Base-by-base conservation (phyloP, 805 yeast species). In the Saccharomycopsis microspora region DNA sequence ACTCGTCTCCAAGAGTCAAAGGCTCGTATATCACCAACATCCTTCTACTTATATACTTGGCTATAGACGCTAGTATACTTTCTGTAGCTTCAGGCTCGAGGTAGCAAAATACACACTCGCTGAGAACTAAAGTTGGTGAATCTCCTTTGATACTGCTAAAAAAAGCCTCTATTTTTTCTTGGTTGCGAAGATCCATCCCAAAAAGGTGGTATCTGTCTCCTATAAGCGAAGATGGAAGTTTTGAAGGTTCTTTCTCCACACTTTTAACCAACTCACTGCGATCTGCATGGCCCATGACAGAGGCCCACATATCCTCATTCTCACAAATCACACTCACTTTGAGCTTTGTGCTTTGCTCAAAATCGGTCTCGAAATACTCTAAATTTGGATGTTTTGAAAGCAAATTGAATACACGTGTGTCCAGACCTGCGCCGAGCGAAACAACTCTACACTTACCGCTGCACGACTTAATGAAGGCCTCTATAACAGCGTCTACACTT, bases 341-440 rank as follows among this genome's bases (percentile, higher is more conserved):
- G 38, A 75, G 61, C 49, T 62, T 63, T 5, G 71, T 69, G 10
- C 80, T 71, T 39, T 64, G 74, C 6, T 72, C 72, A 57, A 83
- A 82, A 60, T 84, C 94, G 28, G 81, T 58, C 58, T 84, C 94
- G 51, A 72, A 68, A 55, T 78, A 78, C 1, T 55, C 57, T 34
- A 80, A 53, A 38, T 56, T 54, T 7, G 54, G 36, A 42, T 64
- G 45, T 4, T 60, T 42, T 5, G 64, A 57, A 39, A 83, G 60
- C 10, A 78, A 51, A 6, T 67, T 60, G 58, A 84, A 82, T 10
- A 74, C 71, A 46, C 90, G 60, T 0, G 93, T 82, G 56, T 85
- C 94, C 10, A 85, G 80, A 4, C 94, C 94, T 2, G 89, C 81
- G 0, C 94, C 94, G n/a, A 84, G 58, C 1, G 87, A 81, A 1